Conservation (phyloP, 192 early-diverging fungal genomes). For the Coemansia sp. region DNA sequence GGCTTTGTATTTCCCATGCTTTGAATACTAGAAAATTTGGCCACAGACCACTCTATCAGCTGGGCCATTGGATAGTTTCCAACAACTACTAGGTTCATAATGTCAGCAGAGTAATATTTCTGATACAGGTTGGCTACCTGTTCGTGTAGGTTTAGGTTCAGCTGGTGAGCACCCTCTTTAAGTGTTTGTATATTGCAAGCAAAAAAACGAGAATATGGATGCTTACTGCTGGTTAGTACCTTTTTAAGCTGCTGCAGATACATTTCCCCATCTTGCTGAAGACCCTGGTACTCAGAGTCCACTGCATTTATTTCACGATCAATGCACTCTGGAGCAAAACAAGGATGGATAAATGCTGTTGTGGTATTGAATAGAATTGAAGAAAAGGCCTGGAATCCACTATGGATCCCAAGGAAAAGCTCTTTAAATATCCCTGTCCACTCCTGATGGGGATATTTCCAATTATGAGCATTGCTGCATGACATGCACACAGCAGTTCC, state of each 20-base stretch:
- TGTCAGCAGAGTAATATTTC: conserved; percentile 86
- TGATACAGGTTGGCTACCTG: conserved; percentile 80
- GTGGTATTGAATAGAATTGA: too few species aligned
- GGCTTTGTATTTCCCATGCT: conserved; percentile 48
- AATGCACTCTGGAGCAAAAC: conserved; percentile 74
- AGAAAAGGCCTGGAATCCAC: too few species aligned
- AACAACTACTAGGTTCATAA: conserved; percentile 86
- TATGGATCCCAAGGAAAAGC: too few species aligned
- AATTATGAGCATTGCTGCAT: too few species aligned
- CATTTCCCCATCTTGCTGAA: conserved; percentile 67
- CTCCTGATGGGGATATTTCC: too few species aligned
- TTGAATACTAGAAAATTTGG: conserved; percentile 72
- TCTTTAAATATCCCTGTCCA: too few species aligned
- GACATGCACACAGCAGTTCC: too few species aligned
- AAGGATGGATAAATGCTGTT: conserved; percentile 84
- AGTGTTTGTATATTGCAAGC: conserved; percentile 84
- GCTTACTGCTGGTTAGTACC: conserved; percentile 52
- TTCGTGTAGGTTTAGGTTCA: conserved; percentile 54
- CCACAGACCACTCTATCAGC: conserved; percentile 72
- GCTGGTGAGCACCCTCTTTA: conserved; percentile 27
- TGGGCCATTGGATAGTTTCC: conserved; percentile 76
- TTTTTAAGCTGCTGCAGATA: conserved; percentile 5
- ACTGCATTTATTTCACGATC: conserved; percentile 87
- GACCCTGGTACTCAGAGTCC: conserved; percentile 89
- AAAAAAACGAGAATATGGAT: conserved; percentile 81